phyloP scores from a whole-genome alignment of 179 eudicot species.

The Sideroxylon spinosum region DNA sequence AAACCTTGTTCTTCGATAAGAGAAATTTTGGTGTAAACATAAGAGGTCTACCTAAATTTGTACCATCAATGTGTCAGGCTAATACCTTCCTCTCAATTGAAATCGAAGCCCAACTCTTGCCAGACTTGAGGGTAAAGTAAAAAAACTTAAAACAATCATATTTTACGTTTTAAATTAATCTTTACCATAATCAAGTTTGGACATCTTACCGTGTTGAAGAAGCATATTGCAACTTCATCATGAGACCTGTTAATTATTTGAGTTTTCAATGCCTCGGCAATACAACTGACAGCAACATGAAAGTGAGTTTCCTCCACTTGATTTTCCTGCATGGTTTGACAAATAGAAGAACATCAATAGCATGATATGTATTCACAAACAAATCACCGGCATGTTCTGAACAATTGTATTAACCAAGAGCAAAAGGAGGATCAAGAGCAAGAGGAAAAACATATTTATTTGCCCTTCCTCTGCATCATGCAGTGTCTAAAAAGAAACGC shows the following conservation, averaged over 20 bases:
- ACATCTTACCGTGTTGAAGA: conserved; percentile 83
- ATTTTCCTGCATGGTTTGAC: conserved; percentile 55
- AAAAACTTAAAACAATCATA: neutral
- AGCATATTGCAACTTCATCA: conserved; percentile 88
- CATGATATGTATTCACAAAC: neutral
- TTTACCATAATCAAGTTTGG: too few species aligned
- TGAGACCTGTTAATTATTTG: conserved; percentile 82
- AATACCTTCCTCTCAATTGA: neutral
- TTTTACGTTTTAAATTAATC: too few species aligned
- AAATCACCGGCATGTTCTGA: neutral
- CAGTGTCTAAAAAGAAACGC: too few species aligned
- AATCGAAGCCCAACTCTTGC: neutral
- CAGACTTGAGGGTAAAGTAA: neutral
- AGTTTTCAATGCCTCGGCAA: conserved; percentile 70
- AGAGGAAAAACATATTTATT: too few species aligned
- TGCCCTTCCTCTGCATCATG: too few species aligned
- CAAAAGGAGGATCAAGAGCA: neutral
- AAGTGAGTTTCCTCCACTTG: conserved; percentile 56
- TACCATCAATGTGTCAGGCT: neutral
- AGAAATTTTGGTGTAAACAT: neutral
- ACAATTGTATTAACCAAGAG: neutral
- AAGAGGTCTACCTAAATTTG: neutral
- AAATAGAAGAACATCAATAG: neutral
- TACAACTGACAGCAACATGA: conserved; percentile 67
- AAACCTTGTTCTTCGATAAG: too few species aligned